phyloP scores from a whole-genome alignment of 129 eudicot genomes.

The Lonicera japonica region DNA sequence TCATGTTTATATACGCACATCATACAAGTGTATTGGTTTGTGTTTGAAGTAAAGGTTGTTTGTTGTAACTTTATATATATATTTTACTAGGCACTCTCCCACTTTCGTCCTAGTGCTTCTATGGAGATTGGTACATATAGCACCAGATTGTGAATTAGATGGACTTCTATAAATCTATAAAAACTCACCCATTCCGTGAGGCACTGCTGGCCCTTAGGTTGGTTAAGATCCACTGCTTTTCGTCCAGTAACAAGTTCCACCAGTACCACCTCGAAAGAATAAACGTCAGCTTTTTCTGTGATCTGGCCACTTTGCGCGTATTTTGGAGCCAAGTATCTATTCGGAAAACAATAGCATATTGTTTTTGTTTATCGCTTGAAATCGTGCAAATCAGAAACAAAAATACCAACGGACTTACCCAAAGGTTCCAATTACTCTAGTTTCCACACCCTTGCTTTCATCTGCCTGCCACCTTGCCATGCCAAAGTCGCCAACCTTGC shows the following conservation, averaged over 20 bases:
- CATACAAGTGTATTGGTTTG: too few relatives aligned
- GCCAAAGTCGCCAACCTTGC: slow-evolving; percentile 86
- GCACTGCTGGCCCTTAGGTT: slow-evolving; percentile 92
- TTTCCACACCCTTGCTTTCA: slow-evolving; percentile 85
- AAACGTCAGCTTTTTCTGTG: slow-evolving; percentile 88
- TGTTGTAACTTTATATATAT: too few relatives aligned
- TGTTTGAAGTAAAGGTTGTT: too few relatives aligned
- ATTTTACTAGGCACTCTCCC: too few relatives aligned
- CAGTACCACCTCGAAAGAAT: slow-evolving; percentile 79
- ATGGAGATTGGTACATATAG: background rate
- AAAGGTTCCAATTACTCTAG: slow-evolving; percentile 86
- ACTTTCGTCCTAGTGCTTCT: too few relatives aligned
- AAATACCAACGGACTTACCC: slow-evolving; percentile 41
- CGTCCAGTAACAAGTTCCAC: slow-evolving; percentile 88
- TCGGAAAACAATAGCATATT: slow-evolving; percentile 10
- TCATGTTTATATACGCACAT: too few relatives aligned
- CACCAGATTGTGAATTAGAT: background rate
- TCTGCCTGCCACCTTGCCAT: slow-evolving; percentile 93
- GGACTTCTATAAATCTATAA: background rate
- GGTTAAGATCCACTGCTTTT: slow-evolving; percentile 83
- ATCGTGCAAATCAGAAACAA: slow-evolving; percentile 3
- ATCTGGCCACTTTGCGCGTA: slow-evolving; percentile 92
- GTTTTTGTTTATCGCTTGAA: background rate
- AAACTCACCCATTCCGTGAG: slow-evolving; percentile 82
- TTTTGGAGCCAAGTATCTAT: slow-evolving; percentile 83